Evolutionary conservation across 148 eudicot genomes (phyloP).

Genomic region (Polygonum maritimum): DNA sequence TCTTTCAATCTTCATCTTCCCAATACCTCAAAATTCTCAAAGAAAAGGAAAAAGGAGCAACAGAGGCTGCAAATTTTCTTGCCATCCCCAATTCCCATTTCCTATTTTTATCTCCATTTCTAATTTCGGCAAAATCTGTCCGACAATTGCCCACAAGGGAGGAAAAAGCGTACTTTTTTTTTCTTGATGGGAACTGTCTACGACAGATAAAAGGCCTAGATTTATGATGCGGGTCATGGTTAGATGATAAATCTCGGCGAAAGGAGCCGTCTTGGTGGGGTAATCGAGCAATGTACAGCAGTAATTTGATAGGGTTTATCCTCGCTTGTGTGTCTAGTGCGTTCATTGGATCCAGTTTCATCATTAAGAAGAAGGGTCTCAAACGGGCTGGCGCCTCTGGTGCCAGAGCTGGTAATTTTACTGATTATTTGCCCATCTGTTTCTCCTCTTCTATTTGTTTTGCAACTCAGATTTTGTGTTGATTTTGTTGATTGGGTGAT

Average conservation of each 20-base stretch:
- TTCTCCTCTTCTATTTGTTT: not conserved
- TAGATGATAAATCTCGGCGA: constrained; percentile 23
- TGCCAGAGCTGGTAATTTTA: constrained; percentile 56
- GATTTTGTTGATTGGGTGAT: constrained; percentile 6
- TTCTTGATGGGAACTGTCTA: not conserved
- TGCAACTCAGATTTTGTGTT: constrained; percentile 3
- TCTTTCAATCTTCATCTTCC: not conserved
- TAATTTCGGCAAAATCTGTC: not conserved
- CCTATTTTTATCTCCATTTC: not conserved
- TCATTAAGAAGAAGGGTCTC: constrained; percentile 90
- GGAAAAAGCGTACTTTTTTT: not conserved
- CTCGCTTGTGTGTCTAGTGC: constrained; percentile 72
- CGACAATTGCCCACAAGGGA: not conserved
- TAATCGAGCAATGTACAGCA: constrained; percentile 38
- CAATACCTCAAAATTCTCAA: not conserved
- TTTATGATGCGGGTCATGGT: constrained; percentile 3
- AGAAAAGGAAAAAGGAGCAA: not conserved
- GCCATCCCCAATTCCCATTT: not conserved
- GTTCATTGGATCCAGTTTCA: constrained; percentile 85
- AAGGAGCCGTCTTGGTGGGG: not conserved
- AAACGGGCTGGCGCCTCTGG: constrained; percentile 74
- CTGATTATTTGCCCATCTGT: not conserved
- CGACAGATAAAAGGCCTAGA: not conserved
- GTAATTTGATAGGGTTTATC: constrained; percentile 62
- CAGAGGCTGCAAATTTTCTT: not conserved